These are phyloP conservation scores for Coniosporium tulheliwenetii DNA, from an alignment of 2,329 filamentous ascomycete species.

Conservation along the genomic window DNA sequence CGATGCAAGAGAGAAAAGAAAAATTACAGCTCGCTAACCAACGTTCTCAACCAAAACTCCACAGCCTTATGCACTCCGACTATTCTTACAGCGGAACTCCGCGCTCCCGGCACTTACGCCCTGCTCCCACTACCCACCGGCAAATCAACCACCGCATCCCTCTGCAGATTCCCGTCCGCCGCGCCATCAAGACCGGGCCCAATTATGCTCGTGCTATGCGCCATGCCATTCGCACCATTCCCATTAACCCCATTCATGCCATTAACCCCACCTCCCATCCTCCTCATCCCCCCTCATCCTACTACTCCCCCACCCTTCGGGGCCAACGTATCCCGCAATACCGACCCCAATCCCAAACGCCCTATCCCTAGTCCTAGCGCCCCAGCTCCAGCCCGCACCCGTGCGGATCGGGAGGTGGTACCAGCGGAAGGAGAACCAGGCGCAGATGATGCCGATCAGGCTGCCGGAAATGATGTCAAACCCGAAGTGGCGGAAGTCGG, in stretches of 20 bases:
- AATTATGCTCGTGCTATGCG: not conserved
- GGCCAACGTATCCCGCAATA: constrained; percentile 27
- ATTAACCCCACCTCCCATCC: not conserved
- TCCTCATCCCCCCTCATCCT: not conserved
- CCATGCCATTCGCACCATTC: not conserved
- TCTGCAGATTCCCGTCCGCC: not conserved
- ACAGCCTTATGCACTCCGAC: too few relatives aligned
- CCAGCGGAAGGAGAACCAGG: constrained; percentile 64
- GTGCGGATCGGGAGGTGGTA: constrained; percentile 68
- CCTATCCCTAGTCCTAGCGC: constrained; percentile 52
- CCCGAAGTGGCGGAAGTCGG: constrained; percentile 78
- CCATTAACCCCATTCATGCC: not conserved
- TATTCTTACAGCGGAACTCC: too few relatives aligned
- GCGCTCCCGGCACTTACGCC: too few relatives aligned
- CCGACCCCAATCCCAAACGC: constrained; percentile 68
- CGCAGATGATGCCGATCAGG: constrained; percentile 54
- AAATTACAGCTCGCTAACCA: too few relatives aligned
- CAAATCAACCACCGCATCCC: not conserved
- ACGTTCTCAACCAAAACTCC: too few relatives aligned
- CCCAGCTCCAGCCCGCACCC: constrained; percentile 87
- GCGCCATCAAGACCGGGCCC: not conserved
- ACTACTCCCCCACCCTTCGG: constrained; percentile 25
- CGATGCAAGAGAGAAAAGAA: too few relatives aligned
- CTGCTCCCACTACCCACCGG: too few relatives aligned
- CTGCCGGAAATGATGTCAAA: constrained; percentile 86